A percentile compares a stretch with the other conserved stretches of the same genome.
These are phyloP conservation scores for Metschnikowia vanudenii DNA, from an alignment of 805 yeast species.

Conservation along the genomic window DNA sequence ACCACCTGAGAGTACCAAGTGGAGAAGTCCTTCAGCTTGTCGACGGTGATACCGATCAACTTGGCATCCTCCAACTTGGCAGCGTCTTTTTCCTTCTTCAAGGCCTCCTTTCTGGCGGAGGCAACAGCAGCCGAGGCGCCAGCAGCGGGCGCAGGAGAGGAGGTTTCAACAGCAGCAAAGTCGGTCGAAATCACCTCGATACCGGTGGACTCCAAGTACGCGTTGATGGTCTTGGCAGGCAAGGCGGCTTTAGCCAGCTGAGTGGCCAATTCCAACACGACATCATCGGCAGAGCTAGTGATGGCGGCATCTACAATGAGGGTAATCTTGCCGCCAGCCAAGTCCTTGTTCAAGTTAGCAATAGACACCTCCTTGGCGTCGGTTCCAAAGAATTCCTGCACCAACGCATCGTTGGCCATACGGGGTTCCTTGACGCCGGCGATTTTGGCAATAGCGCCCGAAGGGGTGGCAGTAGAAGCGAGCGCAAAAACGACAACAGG, in stretches of 20 bases:
- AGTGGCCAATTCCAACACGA: conserved; percentile 47
- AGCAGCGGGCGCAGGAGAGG: conserved; percentile 23
- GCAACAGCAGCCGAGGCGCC: conserved; percentile 22
- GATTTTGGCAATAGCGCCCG: conserved; percentile 59
- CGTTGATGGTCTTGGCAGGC: conserved; percentile 45
- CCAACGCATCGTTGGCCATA: conserved; percentile 79
- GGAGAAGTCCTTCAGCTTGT: conserved; percentile 87
- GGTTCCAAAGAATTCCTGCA: conserved; percentile 57
- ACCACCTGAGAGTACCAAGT: conserved; percentile 97
- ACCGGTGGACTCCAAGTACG: conserved; percentile 48
- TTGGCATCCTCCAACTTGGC: conserved; percentile 81
- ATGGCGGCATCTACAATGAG: conserved; percentile 57
- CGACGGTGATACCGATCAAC: conserved; percentile 93
- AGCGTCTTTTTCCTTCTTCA: conserved; percentile 38
- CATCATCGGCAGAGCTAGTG: conserved; percentile 36
- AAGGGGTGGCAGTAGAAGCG: conserved; percentile 66
- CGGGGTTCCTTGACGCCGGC: conserved; percentile 82
- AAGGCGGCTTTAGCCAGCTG: conserved; percentile 52
- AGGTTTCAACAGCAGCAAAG: conserved; percentile 43
- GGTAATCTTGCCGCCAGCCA: conserved; percentile 50
- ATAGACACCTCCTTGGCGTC: conserved; percentile 61
- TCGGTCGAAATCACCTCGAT: conserved; percentile 56
- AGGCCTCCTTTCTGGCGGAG: conserved; percentile 27
- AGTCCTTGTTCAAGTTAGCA: conserved; percentile 45
- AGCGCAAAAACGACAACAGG: conserved; percentile 82